A percentile compares a stretch with the other conserved stretches of the same genome.
Conservation (phyloP, 2,329 filamentous ascomycete species). For the Zopfia rhizophila region DNA sequence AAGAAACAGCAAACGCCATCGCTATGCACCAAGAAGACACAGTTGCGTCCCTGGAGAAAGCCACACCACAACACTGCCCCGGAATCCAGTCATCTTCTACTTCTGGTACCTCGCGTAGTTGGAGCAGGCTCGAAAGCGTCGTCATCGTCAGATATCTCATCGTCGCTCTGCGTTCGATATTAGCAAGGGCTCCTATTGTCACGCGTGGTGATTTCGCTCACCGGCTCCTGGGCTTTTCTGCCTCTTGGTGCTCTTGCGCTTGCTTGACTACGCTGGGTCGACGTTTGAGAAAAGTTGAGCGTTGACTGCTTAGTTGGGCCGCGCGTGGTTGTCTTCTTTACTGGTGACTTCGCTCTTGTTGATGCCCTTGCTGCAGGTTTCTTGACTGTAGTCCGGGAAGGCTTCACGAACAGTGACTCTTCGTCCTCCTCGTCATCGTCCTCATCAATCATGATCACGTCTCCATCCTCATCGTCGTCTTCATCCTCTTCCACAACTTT, state of each 20-base stretch:
- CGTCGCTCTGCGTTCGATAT: conserved; percentile 47
- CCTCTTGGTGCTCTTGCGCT: conserved; percentile 34
- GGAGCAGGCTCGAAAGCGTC: conserved; percentile 53
- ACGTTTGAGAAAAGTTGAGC: conserved; percentile 54
- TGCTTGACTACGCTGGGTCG: conserved; percentile 46
- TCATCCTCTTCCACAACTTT: conserved; percentile 56
- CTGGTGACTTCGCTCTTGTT: conserved; percentile 28
- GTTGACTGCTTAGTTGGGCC: conserved; percentile 50
- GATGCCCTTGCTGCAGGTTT: conserved; percentile 30
- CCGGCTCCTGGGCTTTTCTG: conserved; percentile 53
- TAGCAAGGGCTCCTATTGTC: conserved; percentile 4
- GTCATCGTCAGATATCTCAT: conserved; percentile 54
- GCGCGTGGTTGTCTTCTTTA: conserved; percentile 30
- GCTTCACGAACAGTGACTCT: conserved; percentile 55
- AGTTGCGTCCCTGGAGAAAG: not conserved
- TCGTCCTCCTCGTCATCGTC: conserved; percentile 61
- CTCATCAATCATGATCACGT: conserved; percentile 56
- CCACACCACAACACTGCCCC: too few species aligned
- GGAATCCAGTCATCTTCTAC: conserved; percentile 38
- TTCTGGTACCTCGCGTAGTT: conserved; percentile 35
- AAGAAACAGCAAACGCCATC: conserved; percentile 36
- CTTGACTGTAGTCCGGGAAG: conserved; percentile 22
- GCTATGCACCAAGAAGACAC: too few species aligned
- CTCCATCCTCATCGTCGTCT: conserved; percentile 52
- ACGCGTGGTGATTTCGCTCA: conserved; percentile 36